Conservation (phyloP, 257 asterid genomes). For the Solanum tacnaense region DNA sequence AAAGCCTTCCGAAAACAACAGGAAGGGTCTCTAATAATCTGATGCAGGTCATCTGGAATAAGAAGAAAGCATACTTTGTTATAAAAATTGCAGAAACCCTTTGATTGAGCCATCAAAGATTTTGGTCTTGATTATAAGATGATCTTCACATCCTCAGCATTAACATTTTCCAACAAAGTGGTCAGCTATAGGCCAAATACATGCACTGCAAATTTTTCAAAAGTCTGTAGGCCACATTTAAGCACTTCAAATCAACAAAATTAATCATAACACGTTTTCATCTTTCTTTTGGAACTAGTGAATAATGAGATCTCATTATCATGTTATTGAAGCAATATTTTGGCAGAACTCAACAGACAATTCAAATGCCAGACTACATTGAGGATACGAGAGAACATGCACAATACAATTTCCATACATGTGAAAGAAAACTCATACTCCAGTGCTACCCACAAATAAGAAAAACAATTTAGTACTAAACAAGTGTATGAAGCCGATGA, state of each 20-base stretch:
- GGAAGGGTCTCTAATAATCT: slow-evolving; percentile 84
- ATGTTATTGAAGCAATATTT: neutral
- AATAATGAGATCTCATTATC: neutral
- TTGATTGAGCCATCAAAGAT: neutral
- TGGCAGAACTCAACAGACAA: neutral
- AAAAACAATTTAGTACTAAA: neutral
- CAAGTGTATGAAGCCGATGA: neutral
- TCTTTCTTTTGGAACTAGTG: neutral
- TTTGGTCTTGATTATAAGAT: neutral
- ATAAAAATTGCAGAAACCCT: neutral
- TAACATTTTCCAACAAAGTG: neutral
- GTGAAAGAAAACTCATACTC: neutral
- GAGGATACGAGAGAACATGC: neutral
- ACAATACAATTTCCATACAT: neutral
- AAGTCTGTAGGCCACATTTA: neutral
- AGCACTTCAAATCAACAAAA: neutral
- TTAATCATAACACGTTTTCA: neutral
- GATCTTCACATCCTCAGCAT: neutral
- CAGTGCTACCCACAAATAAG: neutral
- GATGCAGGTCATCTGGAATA: slow-evolving; percentile 74
- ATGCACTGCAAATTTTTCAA: neutral
- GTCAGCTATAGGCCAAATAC: neutral
- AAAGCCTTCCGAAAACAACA: slow-evolving; percentile 50
- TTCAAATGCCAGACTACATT: neutral
- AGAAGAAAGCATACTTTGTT: neutral